Percentiles rank a stretch among this genome's conserved stretches.
phyloP scores from a whole-genome alignment of 1,139 yeast genomes.

The Candida sp. region DNA sequence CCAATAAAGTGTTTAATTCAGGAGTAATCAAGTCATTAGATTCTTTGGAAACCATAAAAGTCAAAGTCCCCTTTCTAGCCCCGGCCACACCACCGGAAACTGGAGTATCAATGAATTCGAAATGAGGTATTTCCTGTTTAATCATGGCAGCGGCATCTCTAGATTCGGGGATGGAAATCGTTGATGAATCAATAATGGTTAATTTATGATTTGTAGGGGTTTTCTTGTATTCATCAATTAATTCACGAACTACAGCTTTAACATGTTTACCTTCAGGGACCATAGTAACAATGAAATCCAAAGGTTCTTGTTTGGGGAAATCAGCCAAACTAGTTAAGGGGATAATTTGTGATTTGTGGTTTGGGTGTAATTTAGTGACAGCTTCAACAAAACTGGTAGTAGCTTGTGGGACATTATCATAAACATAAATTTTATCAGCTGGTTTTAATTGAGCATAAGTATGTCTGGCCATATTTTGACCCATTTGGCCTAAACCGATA shows the following conservation, averaged over 20 bases:
- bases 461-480: slow-evolving; percentile 58
- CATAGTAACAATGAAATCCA: slow-evolving; percentile 51
- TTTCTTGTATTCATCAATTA: slow-evolving; percentile 26
- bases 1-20: slow-evolving; percentile 25
- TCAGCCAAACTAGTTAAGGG: slow-evolving; percentile 20
- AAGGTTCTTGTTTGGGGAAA: slow-evolving; percentile 35
- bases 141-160: slow-evolving; percentile 36
- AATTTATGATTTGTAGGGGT: slow-evolving; percentile 12
- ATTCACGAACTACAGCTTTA: slow-evolving; percentile 36
- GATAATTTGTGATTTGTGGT: slow-evolving; percentile 16
- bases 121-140: slow-evolving; percentile 25
- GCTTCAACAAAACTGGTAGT: slow-evolving; percentile 22
- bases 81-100: slow-evolving; percentile 64
- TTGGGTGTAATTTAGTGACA: slow-evolving; percentile 22
- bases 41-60: slow-evolving; percentile 54
- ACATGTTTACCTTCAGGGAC: slow-evolving; percentile 62
- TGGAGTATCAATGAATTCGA: slow-evolving; percentile 55
- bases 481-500: slow-evolving; percentile 61
- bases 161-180: slow-evolving; percentile 54
- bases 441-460: slow-evolving; percentile 40
- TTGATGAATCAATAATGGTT: slow-evolving; percentile 50
- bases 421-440: slow-evolving; percentile 40
- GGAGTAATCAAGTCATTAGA: slow-evolving; percentile 24
- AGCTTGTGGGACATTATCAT: slow-evolving; percentile 37
- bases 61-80: slow-evolving; percentile 52